phyloP scores from a whole-genome alignment of 2,329 filamentous ascomycete species.

The Fusarium torreyae region DNA sequence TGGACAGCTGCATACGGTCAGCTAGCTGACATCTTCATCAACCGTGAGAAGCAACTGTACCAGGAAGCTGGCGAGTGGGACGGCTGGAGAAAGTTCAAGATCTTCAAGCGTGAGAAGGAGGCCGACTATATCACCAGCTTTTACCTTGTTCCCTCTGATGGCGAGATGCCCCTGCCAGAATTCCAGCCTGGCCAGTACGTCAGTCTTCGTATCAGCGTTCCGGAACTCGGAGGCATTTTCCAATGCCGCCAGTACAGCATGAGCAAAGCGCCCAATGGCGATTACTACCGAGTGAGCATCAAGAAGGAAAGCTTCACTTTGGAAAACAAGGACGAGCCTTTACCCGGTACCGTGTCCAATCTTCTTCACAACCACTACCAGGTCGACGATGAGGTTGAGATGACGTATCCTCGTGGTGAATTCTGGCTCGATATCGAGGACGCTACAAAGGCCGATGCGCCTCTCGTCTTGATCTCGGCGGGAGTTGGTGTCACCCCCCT shows the following conservation, averaged over 20 bases:
- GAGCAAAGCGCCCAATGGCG: constrained; percentile 70
- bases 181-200: constrained; percentile 9
- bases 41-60: constrained; percentile 73
- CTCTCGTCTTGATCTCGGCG: constrained; percentile 1
- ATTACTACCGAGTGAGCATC: constrained; percentile 77
- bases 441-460: neutral
- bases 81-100: constrained; percentile 75
- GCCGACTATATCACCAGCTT: constrained; percentile 77
- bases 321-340: neutral
- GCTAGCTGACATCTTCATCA: constrained; percentile 65
- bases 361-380: constrained; percentile 13
- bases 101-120: constrained; percentile 73
- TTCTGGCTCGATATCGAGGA: constrained; percentile 15
- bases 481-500: constrained; percentile 4
- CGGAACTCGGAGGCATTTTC: constrained; percentile 64
- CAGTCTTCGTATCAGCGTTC: constrained; percentile 62
- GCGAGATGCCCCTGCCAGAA: constrained; percentile 65
- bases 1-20: constrained; percentile 6
- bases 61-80: constrained; percentile 68
- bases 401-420: constrained; percentile 15
- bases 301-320: constrained; percentile 57
- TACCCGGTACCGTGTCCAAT: constrained; percentile 11
- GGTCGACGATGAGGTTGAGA: constrained; percentile 14
- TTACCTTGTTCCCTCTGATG: constrained; percentile 73
- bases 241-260: constrained; percentile 80